Evolutionary conservation across 371 early-diverging fungal species (phyloP).

Genomic region (Conidiobolus incongruus): DNA sequence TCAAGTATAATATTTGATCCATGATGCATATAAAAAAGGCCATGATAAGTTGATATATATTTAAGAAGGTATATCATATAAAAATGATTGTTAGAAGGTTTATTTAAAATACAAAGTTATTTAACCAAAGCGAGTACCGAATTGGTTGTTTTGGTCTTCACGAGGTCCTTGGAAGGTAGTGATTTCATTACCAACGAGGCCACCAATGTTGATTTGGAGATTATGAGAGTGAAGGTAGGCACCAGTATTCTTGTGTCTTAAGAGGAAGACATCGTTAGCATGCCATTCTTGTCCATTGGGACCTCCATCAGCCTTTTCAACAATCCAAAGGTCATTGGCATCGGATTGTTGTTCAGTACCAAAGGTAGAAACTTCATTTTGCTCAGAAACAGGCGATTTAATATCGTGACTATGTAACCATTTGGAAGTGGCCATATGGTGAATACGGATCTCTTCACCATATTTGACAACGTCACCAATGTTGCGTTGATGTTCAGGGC

Average conservation of each 20-base stretch:
- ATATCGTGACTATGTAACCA: slow-evolving; percentile 3
- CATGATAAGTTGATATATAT: no score
- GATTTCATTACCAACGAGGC: neutral
- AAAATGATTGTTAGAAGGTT: no score
- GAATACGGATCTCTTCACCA: slow-evolving; percentile 1
- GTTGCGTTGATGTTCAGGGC: neutral
- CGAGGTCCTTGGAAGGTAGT: slow-evolving; percentile 2
- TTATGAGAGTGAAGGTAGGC: slow-evolving; percentile 4
- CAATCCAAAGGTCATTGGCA: slow-evolving; percentile 4
- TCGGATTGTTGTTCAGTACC: slow-evolving; percentile 4
- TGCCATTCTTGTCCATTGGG: slow-evolving; percentile 2
- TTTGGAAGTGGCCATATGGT: slow-evolving; percentile 5
- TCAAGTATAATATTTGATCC: no score
- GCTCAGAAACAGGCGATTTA: slow-evolving; percentile 2
- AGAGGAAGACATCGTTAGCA: slow-evolving; percentile 3
- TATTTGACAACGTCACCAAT: neutral
- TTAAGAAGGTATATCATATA: no score
- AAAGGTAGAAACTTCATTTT: slow-evolving; percentile 1
- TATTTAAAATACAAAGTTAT: no score
- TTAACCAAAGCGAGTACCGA: slow-evolving; percentile 6
- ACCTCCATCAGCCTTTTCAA: slow-evolving; percentile 1
- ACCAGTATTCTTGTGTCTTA: slow-evolving; percentile 3
- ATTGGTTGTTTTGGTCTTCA: slow-evolving; percentile 3
- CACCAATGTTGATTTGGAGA: neutral
- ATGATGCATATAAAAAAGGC: no score